A percentile compares a stretch with the other conserved stretches of the same genome.
phyloP scores from a whole-genome alignment of 2,329 filamentous ascomycete species.

The Claviceps quebecensis region DNA sequence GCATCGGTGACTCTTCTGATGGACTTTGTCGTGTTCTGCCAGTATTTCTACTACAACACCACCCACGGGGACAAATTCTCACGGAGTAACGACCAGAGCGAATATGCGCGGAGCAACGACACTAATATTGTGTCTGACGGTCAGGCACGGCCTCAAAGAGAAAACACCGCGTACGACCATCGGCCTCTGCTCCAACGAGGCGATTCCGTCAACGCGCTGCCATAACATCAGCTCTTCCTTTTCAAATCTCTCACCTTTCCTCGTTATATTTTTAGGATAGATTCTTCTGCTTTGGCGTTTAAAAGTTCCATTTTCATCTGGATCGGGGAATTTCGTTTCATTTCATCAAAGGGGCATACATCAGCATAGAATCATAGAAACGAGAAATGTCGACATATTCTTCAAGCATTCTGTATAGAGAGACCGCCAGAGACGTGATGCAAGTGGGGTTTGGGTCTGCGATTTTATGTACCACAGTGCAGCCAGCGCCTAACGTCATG shows the following conservation, averaged over 20 bases:
- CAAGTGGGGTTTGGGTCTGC: too few species aligned
- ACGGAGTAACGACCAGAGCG: slow-evolving; percentile 9
- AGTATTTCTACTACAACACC: slow-evolving; percentile 72
- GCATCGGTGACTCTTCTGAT: slow-evolving; percentile 77
- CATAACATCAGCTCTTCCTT: not conserved
- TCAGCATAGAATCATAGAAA: too few species aligned
- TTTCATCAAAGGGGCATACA: too few species aligned
- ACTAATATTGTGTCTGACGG: slow-evolving; percentile 14
- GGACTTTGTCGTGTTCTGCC: slow-evolving; percentile 75
- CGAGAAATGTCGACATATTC: too few species aligned
- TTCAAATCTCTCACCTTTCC: not conserved
- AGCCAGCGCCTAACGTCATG: too few species aligned
- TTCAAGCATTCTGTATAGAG: too few species aligned
- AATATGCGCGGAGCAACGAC: slow-evolving; percentile 9
- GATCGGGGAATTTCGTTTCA: too few species aligned
- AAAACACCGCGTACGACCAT: slow-evolving; percentile 21
- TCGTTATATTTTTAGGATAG: not conserved
- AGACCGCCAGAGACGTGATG: too few species aligned
- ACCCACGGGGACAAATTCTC: slow-evolving; percentile 13
- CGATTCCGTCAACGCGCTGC: slow-evolving; percentile 11
- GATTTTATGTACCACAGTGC: too few species aligned
- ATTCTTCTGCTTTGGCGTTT: too few species aligned
- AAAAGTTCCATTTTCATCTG: too few species aligned
- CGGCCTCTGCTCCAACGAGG: slow-evolving; percentile 23
- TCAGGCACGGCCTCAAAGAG: slow-evolving; percentile 11